Evolutionary conservation across 257 asterid species (phyloP).

Genomic region (Leonotis leonurus): DNA sequence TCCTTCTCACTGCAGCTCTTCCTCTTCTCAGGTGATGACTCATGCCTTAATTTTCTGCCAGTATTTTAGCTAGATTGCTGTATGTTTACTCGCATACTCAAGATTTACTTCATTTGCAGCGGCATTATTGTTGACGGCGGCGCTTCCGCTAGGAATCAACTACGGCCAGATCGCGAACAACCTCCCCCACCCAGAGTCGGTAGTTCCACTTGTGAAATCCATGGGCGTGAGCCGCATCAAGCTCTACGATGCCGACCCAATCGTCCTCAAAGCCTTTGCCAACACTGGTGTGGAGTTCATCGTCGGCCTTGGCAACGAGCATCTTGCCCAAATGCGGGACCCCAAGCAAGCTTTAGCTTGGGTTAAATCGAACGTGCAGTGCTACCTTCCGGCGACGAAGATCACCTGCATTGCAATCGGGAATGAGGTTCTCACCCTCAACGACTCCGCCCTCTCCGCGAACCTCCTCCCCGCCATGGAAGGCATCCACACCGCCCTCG

Average conservation of each 20-base stretch:
- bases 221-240: constrained; percentile 58
- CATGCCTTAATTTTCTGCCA: not conserved
- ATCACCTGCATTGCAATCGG: constrained; percentile 73
- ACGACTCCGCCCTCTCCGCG: constrained; percentile 47
- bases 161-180: constrained; percentile 83
- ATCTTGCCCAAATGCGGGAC: constrained; percentile 47
- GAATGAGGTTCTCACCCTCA: constrained; percentile 61
- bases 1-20: constrained; percentile 6
- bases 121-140: constrained; percentile 21
- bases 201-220: constrained; percentile 60
- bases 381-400: constrained; percentile 62
- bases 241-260: constrained; percentile 79
- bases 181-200: constrained; percentile 64
- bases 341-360: constrained; percentile 49
- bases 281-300: constrained; percentile 71
- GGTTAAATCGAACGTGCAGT: constrained; percentile 58
- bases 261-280: constrained; percentile 72
- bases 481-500: constrained; percentile 50
- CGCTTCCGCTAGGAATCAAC: constrained; percentile 55
- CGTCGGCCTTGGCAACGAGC: constrained; percentile 60
- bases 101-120: constrained; percentile 4
- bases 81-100: not conserved
- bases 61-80: not conserved
- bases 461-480: constrained; percentile 78
- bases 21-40: constrained; percentile 8